These are phyloP conservation scores for Kwoniella pini DNA, from an alignment of 768 basidiomycete genomes.

Conservation along the genomic window DNA sequence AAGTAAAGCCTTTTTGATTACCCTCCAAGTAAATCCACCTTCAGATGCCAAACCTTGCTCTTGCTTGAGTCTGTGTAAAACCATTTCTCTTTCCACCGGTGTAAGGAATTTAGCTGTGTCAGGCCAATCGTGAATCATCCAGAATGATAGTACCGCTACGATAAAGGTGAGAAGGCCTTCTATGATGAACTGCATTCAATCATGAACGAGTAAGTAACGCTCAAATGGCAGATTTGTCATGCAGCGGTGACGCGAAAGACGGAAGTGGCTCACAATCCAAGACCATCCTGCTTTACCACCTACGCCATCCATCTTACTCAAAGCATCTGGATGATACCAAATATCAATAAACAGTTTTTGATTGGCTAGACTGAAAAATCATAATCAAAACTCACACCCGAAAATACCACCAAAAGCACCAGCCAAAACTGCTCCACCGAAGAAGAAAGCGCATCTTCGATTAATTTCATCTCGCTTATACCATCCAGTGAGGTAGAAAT, in stretches of 20 bases:
- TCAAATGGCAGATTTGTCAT: too few species aligned
- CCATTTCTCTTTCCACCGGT: slow-evolving; percentile 57
- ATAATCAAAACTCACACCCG: slow-evolving; percentile 36
- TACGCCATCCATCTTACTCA: slow-evolving; percentile 49
- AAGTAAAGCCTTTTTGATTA: slow-evolving; percentile 49
- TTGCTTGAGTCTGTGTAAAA: slow-evolving; percentile 54
- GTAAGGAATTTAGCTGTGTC: slow-evolving; percentile 59
- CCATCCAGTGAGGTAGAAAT: slow-evolving; percentile 53
- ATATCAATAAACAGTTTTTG: not conserved
- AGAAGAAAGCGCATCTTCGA: slow-evolving; percentile 49
- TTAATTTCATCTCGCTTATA: slow-evolving; percentile 50
- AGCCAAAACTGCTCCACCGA: slow-evolving; percentile 50
- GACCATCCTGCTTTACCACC: slow-evolving; percentile 54
- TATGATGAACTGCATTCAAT: slow-evolving; percentile 36
- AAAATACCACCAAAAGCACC: slow-evolving; percentile 55
- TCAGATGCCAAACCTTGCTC: slow-evolving; percentile 57
- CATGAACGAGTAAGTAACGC: too few species aligned
- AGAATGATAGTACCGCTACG: slow-evolving; percentile 47
- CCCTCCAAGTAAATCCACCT: slow-evolving; percentile 56
- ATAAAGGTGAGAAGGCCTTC: slow-evolving; percentile 56
- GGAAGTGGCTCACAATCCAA: slow-evolving; percentile 27
- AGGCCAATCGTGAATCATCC: slow-evolving; percentile 61
- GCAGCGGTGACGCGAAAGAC: slow-evolving; percentile 2
- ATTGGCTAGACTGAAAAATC: too few species aligned
- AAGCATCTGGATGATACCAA: slow-evolving; percentile 10